Evolutionary conservation across 2,329 filamentous ascomycete species (phyloP), one percentile per base, ranked within the genome.

Genomic region (Colletotrichum sp.): DNA sequence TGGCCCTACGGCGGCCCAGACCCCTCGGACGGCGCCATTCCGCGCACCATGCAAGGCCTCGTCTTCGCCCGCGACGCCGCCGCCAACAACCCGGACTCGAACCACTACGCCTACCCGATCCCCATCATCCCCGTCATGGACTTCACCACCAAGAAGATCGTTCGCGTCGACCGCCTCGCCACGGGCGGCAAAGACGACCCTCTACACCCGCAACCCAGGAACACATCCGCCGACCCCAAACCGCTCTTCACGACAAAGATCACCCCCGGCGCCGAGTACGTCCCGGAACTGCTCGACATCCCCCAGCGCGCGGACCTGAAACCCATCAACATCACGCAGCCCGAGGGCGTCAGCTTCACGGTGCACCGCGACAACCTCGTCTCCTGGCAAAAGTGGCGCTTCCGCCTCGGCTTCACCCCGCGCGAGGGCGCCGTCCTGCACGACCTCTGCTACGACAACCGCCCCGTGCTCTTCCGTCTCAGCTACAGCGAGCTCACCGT

Each of bases 391-490:
- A 92, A 93, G 79, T 95, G 93, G 93, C 87, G 89, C 3, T 92
- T 95, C 84, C 87, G 93, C 13, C 88, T 96, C 5, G 89, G 90
- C 43, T 94, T 94, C 85, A 95, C 93, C 81, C 89, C 91, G 62
- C 88, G 94, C 3, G 94, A 95, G 82, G 93, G 94, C 9, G 90
- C 92, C 10, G 92, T 94, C 4, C 86, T 95, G 5, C 93, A 95
- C 80, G 93, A 95, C 78, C 84, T 95, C 18, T 88, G 88, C 79
- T 95, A 94, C 80, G 91, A 93, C 78, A 89, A 89, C 43, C 88
- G 93, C 21, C 91, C 89, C 56, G 85, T 95, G 32, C 88, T 95
- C 80, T 93, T 94, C 83, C 89, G 93, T 2, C 82, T 95, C 34
- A 91, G 90, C 76, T 88, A 94, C 73, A 91, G 90, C 77, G 94